Conservation (phyloP, 1,139 yeast species). For the Scheffersomyces insectosa region DNA sequence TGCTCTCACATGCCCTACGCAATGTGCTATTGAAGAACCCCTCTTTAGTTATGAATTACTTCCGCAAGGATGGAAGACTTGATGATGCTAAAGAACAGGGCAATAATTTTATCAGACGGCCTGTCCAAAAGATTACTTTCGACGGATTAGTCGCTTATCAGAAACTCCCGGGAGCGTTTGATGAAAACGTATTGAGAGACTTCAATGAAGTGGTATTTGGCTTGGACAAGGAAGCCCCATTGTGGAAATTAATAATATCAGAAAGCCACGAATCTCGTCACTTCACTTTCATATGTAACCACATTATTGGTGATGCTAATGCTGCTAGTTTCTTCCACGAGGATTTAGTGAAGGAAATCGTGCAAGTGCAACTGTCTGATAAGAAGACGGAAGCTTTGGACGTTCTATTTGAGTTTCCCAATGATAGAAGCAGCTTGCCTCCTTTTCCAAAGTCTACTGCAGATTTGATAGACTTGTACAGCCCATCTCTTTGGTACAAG, state of each 20-base stretch:
- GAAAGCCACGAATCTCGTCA: constrained; percentile 18
- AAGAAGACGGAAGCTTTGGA: constrained; percentile 1
- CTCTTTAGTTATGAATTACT: constrained; percentile 21
- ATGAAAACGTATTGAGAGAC: constrained; percentile 13
- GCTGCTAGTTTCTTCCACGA: constrained; percentile 34
- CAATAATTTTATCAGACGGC: constrained; percentile 17
- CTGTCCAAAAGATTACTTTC: constrained; percentile 20
- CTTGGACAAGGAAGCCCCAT: constrained; percentile 21
- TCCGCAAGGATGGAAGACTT: constrained; percentile 10
- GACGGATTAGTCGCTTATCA: constrained; percentile 25
- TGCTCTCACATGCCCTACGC: constrained; percentile 28
- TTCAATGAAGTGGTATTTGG: constrained; percentile 19
- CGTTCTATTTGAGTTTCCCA: constrained; percentile 7
- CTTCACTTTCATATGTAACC: constrained; percentile 32
- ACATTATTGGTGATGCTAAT: constrained; percentile 37
- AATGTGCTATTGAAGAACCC: constrained; percentile 22
- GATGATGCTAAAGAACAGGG: constrained; percentile 14
- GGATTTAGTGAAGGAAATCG: constrained; percentile 23
- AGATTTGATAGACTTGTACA: constrained; percentile 10
- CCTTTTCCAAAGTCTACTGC: constrained; percentile 3
- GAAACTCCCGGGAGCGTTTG: constrained; percentile 14
- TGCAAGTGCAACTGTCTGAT: neutral
- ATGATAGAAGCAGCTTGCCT: constrained; percentile 3
- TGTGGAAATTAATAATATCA: constrained; percentile 31
- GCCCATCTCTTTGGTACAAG: constrained; percentile 10